phyloP scores from a whole-genome alignment of 345 rosid genomes.

The Populus alba region DNA sequence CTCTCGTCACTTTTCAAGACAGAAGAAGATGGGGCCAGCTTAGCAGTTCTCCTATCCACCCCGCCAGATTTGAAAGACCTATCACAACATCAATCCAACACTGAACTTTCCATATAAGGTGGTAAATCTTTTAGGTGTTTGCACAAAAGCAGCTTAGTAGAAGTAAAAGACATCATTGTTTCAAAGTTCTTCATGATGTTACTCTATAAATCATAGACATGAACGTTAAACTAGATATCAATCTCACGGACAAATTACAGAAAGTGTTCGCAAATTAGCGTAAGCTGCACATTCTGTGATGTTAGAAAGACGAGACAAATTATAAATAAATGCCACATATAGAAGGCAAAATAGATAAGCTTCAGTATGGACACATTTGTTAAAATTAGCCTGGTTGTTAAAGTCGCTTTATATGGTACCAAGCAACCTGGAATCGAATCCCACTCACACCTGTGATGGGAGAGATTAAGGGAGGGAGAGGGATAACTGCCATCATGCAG shows the following conservation, averaged over 20 bases:
- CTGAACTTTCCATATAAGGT: neutral
- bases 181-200: neutral
- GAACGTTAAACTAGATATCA: neutral
- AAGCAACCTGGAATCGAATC: neutral
- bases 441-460: neutral
- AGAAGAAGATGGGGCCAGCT: conserved; percentile 44
- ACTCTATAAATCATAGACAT: neutral
- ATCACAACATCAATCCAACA: conserved; percentile 13
- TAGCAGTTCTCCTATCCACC: conserved; percentile 46
- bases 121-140: neutral
- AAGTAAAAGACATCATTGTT: neutral
- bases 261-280: neutral
- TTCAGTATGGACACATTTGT: neutral
- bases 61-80: conserved; percentile 37
- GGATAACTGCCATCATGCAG: neutral
- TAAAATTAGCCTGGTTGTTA: neutral
- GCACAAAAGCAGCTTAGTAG: neutral
- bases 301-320: neutral
- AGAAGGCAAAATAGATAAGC: neutral
- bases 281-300: neutral
- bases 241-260: neutral
- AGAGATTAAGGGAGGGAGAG: neutral
- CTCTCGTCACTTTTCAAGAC: conserved; percentile 38
- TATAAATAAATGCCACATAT: neutral
- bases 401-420: neutral